Conservation (phyloP, 208 protist species). For the Crithidia acanthocephali region DNA sequence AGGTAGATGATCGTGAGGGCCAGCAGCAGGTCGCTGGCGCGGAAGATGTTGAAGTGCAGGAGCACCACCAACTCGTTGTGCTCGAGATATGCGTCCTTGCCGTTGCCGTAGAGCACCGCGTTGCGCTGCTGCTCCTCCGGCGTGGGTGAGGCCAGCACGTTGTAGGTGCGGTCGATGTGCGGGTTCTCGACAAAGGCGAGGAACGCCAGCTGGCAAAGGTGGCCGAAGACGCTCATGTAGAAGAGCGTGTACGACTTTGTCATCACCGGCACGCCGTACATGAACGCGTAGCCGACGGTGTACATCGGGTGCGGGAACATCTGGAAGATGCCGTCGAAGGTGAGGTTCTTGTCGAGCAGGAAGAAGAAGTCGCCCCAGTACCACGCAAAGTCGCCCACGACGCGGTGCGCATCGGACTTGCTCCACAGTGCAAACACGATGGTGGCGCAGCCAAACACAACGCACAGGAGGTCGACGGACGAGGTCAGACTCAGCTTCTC, state of each 20-base stretch:
- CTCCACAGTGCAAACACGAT: conserved; percentile 93
- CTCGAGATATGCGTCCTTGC: conserved; percentile 49
- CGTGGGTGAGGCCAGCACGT: conserved; percentile 23
- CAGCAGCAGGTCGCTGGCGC: conserved; percentile 81
- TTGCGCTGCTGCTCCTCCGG: conserved; percentile 47
- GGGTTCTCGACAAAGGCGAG: conserved; percentile 94
- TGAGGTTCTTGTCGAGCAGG: conserved; percentile 90
- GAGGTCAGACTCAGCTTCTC: conserved; percentile 44
- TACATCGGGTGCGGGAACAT: conserved; percentile 97
- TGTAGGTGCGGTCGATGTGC: conserved; percentile 89
- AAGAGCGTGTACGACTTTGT: conserved; percentile 93
- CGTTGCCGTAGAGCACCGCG: conserved; percentile 53
- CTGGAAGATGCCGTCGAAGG: conserved; percentile 96
- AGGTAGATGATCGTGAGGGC: conserved; percentile 72
- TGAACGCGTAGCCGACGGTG: conserved; percentile 94
- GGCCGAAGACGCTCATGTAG: conserved; percentile 92
- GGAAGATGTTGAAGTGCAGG: conserved; percentile 80
- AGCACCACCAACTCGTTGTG: conserved; percentile 75
- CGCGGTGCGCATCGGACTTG: conserved; percentile 95
- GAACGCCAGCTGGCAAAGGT: conserved; percentile 94
- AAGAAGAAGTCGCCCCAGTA: conserved; percentile 98
- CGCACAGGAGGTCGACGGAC: conserved; percentile 55
- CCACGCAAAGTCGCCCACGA: conserved; percentile 96
- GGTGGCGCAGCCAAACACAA: conserved; percentile 72
- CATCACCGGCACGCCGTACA: conserved; percentile 94